These are phyloP conservation scores for Plenodomus biglobosus DNA, from an alignment of 2,329 filamentous ascomycete species.

Conservation along the genomic window DNA sequence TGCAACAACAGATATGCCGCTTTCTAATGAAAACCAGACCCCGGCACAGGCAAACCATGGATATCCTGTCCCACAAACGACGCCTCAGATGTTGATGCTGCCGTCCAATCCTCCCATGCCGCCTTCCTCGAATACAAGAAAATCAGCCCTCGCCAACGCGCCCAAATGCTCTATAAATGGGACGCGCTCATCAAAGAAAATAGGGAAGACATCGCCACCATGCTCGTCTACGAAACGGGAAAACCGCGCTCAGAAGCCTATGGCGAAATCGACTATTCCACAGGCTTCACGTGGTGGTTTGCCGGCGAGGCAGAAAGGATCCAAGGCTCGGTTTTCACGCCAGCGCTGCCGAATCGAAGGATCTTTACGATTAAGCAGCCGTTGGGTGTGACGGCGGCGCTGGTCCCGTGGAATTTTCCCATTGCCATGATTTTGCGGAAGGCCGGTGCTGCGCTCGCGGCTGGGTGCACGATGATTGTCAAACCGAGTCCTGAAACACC, in stretches of 20 bases:
- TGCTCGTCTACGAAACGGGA: conserved; percentile 62
- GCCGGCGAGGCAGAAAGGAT: conserved; percentile 63
- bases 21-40: conserved; percentile 47
- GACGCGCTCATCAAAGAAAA: conserved; percentile 64
- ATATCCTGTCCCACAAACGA: conserved; percentile 52
- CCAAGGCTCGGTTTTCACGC: conserved; percentile 62
- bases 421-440: conserved; percentile 70
- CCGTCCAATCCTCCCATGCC: conserved; percentile 61
- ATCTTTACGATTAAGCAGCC: conserved; percentile 75
- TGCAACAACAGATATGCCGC: no score
- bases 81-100: conserved; percentile 61
- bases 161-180: conserved; percentile 66
- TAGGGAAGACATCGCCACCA: conserved; percentile 62
- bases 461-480: conserved; percentile 71
- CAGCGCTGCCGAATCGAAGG: conserved; percentile 63
- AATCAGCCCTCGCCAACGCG: conserved; percentile 61
- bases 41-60: conserved; percentile 54
- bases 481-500: conserved; percentile 48
- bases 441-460: conserved; percentile 66
- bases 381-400: conserved; percentile 66
- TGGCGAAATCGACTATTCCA: conserved; percentile 57
- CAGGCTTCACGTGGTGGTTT: conserved; percentile 60
- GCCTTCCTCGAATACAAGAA: conserved; percentile 64
- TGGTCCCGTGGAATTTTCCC: conserved; percentile 75
- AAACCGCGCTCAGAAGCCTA: conserved; percentile 56